phyloP scores from a whole-genome alignment of 257 asterid species.

The Nicotiana paniculata region DNA sequence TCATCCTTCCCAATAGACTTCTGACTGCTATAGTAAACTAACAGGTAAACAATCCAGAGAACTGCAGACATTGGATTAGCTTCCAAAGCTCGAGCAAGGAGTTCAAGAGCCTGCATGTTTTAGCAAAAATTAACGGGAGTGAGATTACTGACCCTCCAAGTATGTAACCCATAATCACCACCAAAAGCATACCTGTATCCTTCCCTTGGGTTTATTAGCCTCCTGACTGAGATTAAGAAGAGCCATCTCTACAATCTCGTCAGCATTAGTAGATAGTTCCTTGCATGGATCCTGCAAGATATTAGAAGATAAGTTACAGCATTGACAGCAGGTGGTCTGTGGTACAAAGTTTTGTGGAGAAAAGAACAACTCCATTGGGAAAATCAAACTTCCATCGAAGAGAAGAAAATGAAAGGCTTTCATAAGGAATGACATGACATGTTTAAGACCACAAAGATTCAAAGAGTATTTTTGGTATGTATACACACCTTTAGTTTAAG shows the following conservation, averaged over 20 bases:
- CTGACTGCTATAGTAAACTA: slow-evolving; percentile 37
- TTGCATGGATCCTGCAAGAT: slow-evolving; percentile 20
- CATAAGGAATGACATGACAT: too few relatives aligned
- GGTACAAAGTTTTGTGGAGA: background rate
- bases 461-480: too few relatives aligned
- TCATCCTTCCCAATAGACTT: slow-evolving; percentile 35
- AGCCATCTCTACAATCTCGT: slow-evolving; percentile 36
- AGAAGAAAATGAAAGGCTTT: too few relatives aligned
- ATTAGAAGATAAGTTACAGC: slow-evolving; percentile 1
- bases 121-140: background rate
- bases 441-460: too few relatives aligned
- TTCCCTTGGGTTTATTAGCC: slow-evolving; percentile 26
- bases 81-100: slow-evolving; percentile 40
- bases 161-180: background rate
- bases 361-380: too few relatives aligned
- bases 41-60: slow-evolving; percentile 44
- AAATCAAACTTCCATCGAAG: too few relatives aligned
- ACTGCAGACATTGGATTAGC: slow-evolving; percentile 25
- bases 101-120: slow-evolving; percentile 31
- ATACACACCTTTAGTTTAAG: too few relatives aligned
- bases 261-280: slow-evolving; percentile 20
- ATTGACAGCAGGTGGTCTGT: background rate
- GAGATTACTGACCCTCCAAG: slow-evolving; percentile 6
- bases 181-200: slow-evolving; percentile 25
- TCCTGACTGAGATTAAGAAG: slow-evolving; percentile 30